Evolutionary conservation across 2,329 filamentous ascomycete genomes (phyloP).

Genomic region (Alternaria triticina): DNA sequence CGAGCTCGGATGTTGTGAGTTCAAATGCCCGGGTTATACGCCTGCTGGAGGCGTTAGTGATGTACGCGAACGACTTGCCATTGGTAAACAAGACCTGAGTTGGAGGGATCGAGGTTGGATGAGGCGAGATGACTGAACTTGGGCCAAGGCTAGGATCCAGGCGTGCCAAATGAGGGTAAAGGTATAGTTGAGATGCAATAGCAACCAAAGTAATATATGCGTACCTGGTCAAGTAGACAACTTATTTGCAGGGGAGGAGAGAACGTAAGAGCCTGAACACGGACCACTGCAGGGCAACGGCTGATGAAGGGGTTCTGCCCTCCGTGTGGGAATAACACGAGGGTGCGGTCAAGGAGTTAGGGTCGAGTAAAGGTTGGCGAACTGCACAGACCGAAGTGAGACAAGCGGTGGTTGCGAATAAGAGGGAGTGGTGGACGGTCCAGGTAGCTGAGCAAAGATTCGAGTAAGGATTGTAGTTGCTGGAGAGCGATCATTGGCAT

Average conservation of each 20-base stretch:
- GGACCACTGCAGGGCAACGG: constrained; percentile 29
- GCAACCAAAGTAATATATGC: constrained; percentile 39
- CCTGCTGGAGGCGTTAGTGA: constrained; percentile 6
- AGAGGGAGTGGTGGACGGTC: background rate
- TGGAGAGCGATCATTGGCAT: constrained; percentile 16
- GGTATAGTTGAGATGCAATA: constrained; percentile 30
- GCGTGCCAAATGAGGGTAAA: constrained; percentile 14
- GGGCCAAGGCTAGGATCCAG: constrained; percentile 2
- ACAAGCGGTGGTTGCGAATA: constrained; percentile 10
- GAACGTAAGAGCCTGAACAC: constrained; percentile 33
- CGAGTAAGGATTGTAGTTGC: constrained; percentile 6
- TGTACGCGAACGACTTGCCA: constrained; percentile 20
- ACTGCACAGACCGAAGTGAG: constrained; percentile 24
- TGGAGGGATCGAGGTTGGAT: constrained; percentile 13
- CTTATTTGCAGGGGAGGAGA: constrained; percentile 29
- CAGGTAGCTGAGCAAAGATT: constrained; percentile 1
- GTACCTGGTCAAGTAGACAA: constrained; percentile 38
- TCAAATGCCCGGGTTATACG: constrained; percentile 3
- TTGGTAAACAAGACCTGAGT: constrained; percentile 19
- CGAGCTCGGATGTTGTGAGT: constrained; percentile 28
- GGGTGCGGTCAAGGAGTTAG: constrained; percentile 27
- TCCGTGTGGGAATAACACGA: constrained; percentile 34
- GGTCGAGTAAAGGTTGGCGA: constrained; percentile 22
- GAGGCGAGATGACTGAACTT: constrained; percentile 14
- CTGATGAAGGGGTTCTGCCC: constrained; percentile 31